phyloP scores from a whole-genome alignment of 352 stramenopile species.

The Phytophthora pseudosyringae region DNA sequence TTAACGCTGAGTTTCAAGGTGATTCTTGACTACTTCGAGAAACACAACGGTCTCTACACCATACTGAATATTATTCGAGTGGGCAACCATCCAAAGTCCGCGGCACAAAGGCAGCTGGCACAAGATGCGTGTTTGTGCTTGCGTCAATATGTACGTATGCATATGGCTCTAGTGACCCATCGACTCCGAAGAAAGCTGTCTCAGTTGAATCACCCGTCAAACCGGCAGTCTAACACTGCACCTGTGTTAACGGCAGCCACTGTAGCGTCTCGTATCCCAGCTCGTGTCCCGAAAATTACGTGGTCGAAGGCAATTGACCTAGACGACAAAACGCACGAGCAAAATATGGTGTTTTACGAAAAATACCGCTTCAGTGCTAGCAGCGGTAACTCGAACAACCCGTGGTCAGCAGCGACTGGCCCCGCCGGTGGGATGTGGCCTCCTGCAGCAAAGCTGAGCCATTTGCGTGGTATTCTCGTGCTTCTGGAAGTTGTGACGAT shows the following conservation, averaged over 20 bases:
- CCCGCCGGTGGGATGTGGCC: slow-evolving; percentile 72
- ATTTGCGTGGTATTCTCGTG: slow-evolving; percentile 78
- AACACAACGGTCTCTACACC: slow-evolving; percentile 83
- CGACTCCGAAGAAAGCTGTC: slow-evolving; percentile 67
- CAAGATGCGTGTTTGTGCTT: slow-evolving; percentile 87
- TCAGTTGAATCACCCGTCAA: slow-evolving; percentile 65
- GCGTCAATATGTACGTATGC: slow-evolving; percentile 84
- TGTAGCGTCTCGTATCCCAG: slow-evolving; percentile 62
- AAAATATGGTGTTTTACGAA: slow-evolving; percentile 86
- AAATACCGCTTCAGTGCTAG: slow-evolving; percentile 82
- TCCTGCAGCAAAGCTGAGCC: slow-evolving; percentile 72
- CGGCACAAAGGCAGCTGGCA: slow-evolving; percentile 78
- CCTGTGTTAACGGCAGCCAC: slow-evolving; percentile 62
- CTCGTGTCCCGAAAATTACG: slow-evolving; percentile 74
- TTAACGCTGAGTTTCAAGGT: slow-evolving; percentile 81
- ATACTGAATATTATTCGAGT: slow-evolving; percentile 87
- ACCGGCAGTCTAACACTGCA: slow-evolving; percentile 38
- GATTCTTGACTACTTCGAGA: slow-evolving; percentile 87
- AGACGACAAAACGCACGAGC: slow-evolving; percentile 85
- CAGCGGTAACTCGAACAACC: slow-evolving; percentile 44
- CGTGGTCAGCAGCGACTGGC: slow-evolving; percentile 64
- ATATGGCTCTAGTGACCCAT: slow-evolving; percentile 79
- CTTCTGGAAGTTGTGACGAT: slow-evolving; percentile 80
- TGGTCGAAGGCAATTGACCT: slow-evolving; percentile 82
- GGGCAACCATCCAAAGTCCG: slow-evolving; percentile 77